Conservation (phyloP, 202 grass and related monocot genomes). For the Setaria viridis region DNA sequence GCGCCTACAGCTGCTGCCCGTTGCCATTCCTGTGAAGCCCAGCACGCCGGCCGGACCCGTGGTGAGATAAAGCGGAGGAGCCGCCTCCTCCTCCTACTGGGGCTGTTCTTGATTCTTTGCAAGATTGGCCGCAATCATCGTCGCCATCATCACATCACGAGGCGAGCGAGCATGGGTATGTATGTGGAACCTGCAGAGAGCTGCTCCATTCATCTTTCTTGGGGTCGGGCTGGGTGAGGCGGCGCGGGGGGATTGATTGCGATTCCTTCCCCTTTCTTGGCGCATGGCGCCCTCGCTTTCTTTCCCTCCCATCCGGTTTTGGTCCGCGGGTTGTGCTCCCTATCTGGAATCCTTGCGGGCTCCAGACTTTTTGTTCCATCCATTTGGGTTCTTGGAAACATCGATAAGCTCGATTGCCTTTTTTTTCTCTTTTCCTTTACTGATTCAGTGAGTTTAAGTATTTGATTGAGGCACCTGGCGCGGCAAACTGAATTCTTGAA, state of each 20-base stretch:
- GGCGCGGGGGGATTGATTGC: background rate
- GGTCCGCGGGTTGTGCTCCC: background rate
- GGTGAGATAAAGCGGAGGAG: background rate
- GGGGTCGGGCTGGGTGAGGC: background rate
- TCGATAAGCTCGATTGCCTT: background rate
- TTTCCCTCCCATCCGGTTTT: background rate
- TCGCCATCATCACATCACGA: background rate
- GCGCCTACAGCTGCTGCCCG: slow-evolving; percentile 6
- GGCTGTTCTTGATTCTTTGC: background rate
- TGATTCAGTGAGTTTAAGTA: background rate
- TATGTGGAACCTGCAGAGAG: background rate
- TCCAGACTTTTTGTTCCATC: background rate
- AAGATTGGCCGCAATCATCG: slow-evolving; percentile 3
- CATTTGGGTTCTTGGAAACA: slow-evolving; percentile 41
- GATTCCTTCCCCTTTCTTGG: background rate
- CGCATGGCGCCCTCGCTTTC: background rate
- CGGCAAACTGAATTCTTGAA: background rate
- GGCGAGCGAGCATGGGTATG: slow-evolving; percentile 38
- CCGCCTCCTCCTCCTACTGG: background rate
- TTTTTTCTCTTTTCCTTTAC: background rate
- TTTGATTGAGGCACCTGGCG: slow-evolving; percentile 4
- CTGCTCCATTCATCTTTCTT: background rate
- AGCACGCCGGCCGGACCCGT: background rate
- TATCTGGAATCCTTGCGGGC: background rate
- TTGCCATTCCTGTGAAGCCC: slow-evolving; percentile 33